Evolutionary conservation across 2,329 filamentous ascomycete genomes (phyloP), one percentile per base, ranked within the genome.

Genomic region (Cordyceps farinosa): DNA sequence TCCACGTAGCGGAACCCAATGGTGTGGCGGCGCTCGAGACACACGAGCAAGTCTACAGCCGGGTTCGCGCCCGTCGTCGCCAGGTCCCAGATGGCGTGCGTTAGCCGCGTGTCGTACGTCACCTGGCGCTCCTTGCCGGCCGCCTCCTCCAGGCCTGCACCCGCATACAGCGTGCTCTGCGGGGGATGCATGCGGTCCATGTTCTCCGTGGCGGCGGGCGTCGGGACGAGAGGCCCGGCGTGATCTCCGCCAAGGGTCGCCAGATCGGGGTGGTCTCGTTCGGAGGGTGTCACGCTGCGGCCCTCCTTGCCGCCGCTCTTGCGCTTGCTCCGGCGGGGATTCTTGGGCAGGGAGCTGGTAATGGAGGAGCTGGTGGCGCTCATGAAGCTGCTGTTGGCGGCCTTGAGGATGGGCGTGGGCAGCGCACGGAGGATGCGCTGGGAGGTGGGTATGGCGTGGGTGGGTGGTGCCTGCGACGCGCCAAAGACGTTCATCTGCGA

Each of bases 1-100:
- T 99, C 95, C 22, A 97, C 94, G 72, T 99, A 99, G 56, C 93
- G 87, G 78, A 99, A 99, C 0, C 95, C 95, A 69, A 99, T 97
- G 0, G 90, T 88, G 70, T 96, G 92, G 34, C 91, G 86, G 29
- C 95, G 87, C 75, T 99, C 95, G 1, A 99, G 82, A 72, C 95
- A 99, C 6, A 97, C 90, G 1, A 99, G 81, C 22, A 99, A 79
- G 74, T 99, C 95, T 0, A 96, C 91, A 0, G 95, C 94, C 0
- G 95, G 95, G 72, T 99, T 98, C 2, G 93, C 92, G 56, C 93
- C 90, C 1, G 89, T 89, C 0, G 94, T 98, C 1, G 95, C 92
- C 22, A 96, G 83, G 65, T 94, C 90, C 95, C 95, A 99, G 68
- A 97, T 98, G 11, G 91, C 89, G 69, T 96, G 90, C 0, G 95